Conservation (phyloP, 1,284 basidiomycete genomes). For the Ustilago crameri region DNA sequence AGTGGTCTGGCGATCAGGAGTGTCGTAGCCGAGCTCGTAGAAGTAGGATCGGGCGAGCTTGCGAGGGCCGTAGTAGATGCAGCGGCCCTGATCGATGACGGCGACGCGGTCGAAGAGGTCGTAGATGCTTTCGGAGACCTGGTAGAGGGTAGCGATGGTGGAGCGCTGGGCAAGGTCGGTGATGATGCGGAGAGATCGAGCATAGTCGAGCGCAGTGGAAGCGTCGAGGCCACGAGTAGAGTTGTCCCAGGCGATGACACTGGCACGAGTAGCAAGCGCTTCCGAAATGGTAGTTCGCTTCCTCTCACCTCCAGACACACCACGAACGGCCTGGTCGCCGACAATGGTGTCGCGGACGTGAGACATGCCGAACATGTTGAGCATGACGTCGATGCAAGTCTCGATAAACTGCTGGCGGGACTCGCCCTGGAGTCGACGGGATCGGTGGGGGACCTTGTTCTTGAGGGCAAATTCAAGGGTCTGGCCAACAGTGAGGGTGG, state of each 20-base stretch:
- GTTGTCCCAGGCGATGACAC: constrained; percentile 57
- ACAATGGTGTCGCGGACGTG: constrained; percentile 62
- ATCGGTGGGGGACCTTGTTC: constrained; percentile 52
- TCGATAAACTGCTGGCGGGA: constrained; percentile 52
- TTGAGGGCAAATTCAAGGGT: constrained; percentile 56
- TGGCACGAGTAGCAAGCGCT: constrained; percentile 46
- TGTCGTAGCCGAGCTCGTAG: constrained; percentile 56
- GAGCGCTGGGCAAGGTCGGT: constrained; percentile 60
- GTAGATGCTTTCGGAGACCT: constrained; percentile 57
- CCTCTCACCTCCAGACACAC: constrained; percentile 59
- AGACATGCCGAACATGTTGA: constrained; percentile 64
- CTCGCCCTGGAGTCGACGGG: constrained; percentile 38
- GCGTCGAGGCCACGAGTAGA: constrained; percentile 60
- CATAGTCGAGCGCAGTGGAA: constrained; percentile 60
- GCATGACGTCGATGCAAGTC: constrained; percentile 47
- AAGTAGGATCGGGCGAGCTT: constrained; percentile 56
- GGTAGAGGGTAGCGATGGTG: constrained; percentile 60
- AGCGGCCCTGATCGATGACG: constrained; percentile 58
- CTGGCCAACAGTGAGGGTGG: constrained; percentile 59
- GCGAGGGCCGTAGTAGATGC: constrained; percentile 69
- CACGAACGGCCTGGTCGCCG: constrained; percentile 56
- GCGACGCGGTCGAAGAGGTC: constrained; percentile 55
- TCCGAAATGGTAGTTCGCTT: constrained; percentile 61
- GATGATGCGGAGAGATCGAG: constrained; percentile 52
- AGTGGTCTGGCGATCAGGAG: constrained; percentile 51